A percentile compares a stretch with the other conserved stretches of the same genome.
These are phyloP conservation scores for Mycena albidolilacea DNA, from an alignment of 768 basidiomycete species.

Conservation along the genomic window DNA sequence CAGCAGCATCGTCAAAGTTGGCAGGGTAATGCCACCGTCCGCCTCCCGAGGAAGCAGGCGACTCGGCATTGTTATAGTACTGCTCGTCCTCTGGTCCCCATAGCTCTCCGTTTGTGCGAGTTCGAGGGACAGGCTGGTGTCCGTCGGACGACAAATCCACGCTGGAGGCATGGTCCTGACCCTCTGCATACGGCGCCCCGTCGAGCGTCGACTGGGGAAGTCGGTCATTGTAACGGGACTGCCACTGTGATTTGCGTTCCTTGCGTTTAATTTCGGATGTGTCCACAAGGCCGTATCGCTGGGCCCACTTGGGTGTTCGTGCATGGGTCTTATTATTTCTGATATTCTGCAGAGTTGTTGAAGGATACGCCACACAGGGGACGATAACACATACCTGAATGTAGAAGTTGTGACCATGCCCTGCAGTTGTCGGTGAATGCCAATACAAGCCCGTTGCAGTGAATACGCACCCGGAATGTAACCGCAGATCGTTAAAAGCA, in stretches of 20 bases:
- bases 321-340: constrained; percentile 94
- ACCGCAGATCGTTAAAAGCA: constrained; percentile 89
- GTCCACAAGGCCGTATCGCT: constrained; percentile 91
- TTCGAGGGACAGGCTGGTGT: constrained; percentile 47
- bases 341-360: constrained; percentile 75
- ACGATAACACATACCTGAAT: constrained; percentile 71
- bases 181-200: constrained; percentile 82
- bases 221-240: constrained; percentile 87
- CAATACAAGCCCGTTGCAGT: constrained; percentile 24
- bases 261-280: constrained; percentile 83
- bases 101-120: constrained; percentile 66
- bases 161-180: constrained; percentile 72
- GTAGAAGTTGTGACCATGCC: constrained; percentile 95
- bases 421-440: constrained; percentile 52
- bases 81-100: constrained; percentile 86
- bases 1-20: constrained; percentile 79
- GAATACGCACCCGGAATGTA: constrained; percentile 83
- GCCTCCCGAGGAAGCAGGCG: constrained; percentile 52
- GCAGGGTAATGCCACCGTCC: constrained; percentile 90
- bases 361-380: constrained; percentile 1
- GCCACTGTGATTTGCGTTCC: constrained; percentile 89
- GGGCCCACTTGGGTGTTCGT: constrained; percentile 96
- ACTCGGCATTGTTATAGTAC: constrained; percentile 70
- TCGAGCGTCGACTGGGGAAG: constrained; percentile 78
- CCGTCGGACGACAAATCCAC: constrained; percentile 56